Evolutionary conservation across 192 early-diverging fungal genomes (phyloP).

Genomic region (Spizellomyces punctatus): DNA sequence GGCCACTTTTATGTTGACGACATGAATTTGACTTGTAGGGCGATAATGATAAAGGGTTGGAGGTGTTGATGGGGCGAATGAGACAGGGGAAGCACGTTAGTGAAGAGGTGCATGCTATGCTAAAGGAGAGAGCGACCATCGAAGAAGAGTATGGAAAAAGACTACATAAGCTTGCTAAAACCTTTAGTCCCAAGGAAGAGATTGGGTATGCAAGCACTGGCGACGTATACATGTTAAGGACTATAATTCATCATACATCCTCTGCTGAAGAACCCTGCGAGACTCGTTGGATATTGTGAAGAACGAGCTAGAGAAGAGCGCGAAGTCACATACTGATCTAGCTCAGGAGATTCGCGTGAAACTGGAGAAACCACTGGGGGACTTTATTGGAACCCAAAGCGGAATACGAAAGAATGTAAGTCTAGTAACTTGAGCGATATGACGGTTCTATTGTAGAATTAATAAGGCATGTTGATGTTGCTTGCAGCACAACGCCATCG

Average conservation of each 20-base stretch:
- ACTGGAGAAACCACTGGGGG: conserved; percentile 47
- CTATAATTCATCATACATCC: too few relatives aligned
- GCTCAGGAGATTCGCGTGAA: conserved; percentile 52
- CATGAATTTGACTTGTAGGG: conserved; percentile 33
- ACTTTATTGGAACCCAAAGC: conserved; percentile 45
- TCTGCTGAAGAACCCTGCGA: conserved; percentile 42
- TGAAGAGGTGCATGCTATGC: conserved; percentile 46
- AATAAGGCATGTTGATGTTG: not conserved
- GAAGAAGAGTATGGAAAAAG: conserved; percentile 62
- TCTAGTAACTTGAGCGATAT: not conserved
- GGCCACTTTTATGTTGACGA: not conserved
- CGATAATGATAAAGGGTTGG: conserved; percentile 51
- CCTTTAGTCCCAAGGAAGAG: conserved; percentile 54
- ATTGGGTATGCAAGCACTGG: conserved; percentile 32
- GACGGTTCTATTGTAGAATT: not conserved
- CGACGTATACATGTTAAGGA: not conserved
- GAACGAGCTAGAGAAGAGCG: conserved; percentile 49
- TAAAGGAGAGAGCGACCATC: conserved; percentile 53
- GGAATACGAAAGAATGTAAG: conserved; percentile 49
- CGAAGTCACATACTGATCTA: conserved; percentile 48
- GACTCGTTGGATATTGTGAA: conserved; percentile 53
- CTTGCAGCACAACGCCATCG: conserved; percentile 45
- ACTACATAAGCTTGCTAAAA: conserved; percentile 52
- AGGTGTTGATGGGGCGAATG: conserved; percentile 50
- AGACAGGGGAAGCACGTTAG: conserved; percentile 52